Evolutionary conservation across 2,329 filamentous ascomycete species (phyloP).

Genomic region (Pestalotiopsis sp.): DNA sequence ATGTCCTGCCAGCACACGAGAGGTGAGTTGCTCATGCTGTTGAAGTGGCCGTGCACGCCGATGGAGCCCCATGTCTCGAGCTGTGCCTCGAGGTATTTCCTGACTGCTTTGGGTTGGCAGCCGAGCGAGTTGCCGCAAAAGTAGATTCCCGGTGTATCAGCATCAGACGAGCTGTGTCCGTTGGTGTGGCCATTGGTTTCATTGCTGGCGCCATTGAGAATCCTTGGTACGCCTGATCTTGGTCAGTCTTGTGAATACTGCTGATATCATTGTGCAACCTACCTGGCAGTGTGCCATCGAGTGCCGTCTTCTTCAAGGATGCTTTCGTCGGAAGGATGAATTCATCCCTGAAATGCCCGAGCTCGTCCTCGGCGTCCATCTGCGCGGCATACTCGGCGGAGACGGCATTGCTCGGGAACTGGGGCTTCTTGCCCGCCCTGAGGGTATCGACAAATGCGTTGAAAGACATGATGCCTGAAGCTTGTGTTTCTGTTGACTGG

Average conservation of each 20-base stretch:
- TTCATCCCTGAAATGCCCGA: constrained; percentile 63
- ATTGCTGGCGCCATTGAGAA: constrained; percentile 27
- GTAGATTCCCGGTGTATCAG: constrained; percentile 56
- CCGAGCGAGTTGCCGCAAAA: constrained; percentile 90
- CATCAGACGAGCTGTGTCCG: constrained; percentile 21
- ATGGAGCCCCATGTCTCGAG: constrained; percentile 81
- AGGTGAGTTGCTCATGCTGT: constrained; percentile 64
- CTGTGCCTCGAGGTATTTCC: constrained; percentile 83
- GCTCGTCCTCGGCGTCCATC: constrained; percentile 62
- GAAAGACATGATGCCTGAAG: constrained; percentile 62
- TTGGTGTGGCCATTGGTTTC: constrained; percentile 21
- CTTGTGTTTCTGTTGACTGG: background rate
- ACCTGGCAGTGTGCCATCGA: constrained; percentile 48
- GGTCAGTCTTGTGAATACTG: background rate
- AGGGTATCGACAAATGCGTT: constrained; percentile 38
- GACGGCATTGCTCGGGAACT: constrained; percentile 49
- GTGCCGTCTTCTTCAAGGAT: constrained; percentile 65
- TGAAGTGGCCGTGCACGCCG: constrained; percentile 84
- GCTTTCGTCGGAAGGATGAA: constrained; percentile 77
- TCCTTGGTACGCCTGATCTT: constrained; percentile 16
- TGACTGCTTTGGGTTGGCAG: constrained; percentile 79
- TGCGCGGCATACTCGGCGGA: constrained; percentile 47
- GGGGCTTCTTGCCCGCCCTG: constrained; percentile 38
- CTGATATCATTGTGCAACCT: constrained; percentile 13
- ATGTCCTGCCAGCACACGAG: constrained; percentile 76